Evolutionary conservation across 2,329 filamentous ascomycete genomes (phyloP), one percentile per base, ranked within the genome.

Genomic region (Madurella mycetomatis): DNA sequence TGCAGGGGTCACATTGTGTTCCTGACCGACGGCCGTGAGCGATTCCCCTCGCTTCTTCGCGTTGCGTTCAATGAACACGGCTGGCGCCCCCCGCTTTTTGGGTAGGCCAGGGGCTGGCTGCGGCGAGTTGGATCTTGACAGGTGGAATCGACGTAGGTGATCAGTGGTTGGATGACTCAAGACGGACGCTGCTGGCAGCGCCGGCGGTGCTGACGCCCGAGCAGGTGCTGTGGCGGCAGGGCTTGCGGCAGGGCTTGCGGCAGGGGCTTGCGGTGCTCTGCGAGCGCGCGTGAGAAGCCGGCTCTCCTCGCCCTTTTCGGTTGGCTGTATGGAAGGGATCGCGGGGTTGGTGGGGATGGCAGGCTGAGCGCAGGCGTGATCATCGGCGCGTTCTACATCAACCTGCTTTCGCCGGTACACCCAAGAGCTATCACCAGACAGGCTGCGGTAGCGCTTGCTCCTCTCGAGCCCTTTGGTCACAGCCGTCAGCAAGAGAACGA

Each of bases 391-490:
- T 11, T 51, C 53, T 56, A 63, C 56, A 25, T 67, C 65, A 25
- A 70, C 64, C 45, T 73, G 67, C 54, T 79, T 76, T 59, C 79
- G 76, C 57, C 78, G 78, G 60, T 83, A 84, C n/a, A 82, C 74
- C 70, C 77, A 83, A 58, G 72, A 73, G 40, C 72, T 73, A 8
- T 62, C 57, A 34, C 55, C 55, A 7, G 58, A 60, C 34, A 51
- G 18, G 60, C 74, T 78, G 46, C 77, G 74, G 61, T 78, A 78
- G 56, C 81, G 73, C 65, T 84, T 84, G 51, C 71, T 74, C 43
- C 73, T 70, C 54, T 84, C 80, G 55, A 84, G 72, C 47, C 79
- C 79, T 82, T 45, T 9, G 7, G 51, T 39, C 34, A 47, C 12
- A 48, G 52, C 42, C 9, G 48, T 65, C 31, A 65, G 50, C 32